Conservation (phyloP, 2,329 filamentous ascomycete species). For the Juglanconis oblonga region DNA sequence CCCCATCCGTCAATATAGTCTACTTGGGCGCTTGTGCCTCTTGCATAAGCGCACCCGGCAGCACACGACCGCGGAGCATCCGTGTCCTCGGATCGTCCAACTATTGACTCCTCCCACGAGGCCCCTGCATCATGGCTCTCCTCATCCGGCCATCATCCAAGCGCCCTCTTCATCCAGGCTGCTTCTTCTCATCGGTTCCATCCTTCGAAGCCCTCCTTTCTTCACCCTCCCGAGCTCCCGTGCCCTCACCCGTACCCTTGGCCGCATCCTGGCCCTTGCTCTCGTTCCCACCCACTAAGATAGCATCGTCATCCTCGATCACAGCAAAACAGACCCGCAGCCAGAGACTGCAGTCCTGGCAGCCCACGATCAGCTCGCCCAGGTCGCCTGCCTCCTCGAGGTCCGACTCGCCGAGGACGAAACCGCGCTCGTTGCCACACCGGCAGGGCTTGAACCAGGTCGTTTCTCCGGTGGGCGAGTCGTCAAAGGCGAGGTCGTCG, state of each 20-base stretch:
- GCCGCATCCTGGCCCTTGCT: neutral
- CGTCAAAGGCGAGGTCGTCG: constrained; percentile 59
- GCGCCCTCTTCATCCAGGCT: neutral
- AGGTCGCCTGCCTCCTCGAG: constrained; percentile 56
- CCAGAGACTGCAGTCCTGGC: constrained; percentile 66
- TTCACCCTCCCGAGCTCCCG: neutral
- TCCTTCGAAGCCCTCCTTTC: neutral
- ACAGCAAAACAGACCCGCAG: constrained; percentile 62
- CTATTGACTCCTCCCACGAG: neutral
- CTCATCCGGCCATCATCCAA: neutral
- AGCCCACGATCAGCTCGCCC: constrained; percentile 62
- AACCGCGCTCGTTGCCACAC: constrained; percentile 62
- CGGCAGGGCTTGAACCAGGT: constrained; percentile 59
- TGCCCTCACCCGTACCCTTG: neutral
- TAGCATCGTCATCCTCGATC: constrained; percentile 32
- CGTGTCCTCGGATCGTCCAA: neutral
- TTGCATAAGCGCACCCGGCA: neutral
- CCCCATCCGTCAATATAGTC: neutral
- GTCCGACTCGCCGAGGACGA: constrained; percentile 56
- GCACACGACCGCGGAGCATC: neutral
- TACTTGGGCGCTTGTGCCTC: neutral
- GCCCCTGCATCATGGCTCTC: neutral
- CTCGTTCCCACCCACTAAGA: too few relatives aligned
- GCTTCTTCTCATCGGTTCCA: neutral
- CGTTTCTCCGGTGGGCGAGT: constrained; percentile 28